Conservation (phyloP, 192 early-diverging fungal genomes). For the Funneliformis mosseae region DNA sequence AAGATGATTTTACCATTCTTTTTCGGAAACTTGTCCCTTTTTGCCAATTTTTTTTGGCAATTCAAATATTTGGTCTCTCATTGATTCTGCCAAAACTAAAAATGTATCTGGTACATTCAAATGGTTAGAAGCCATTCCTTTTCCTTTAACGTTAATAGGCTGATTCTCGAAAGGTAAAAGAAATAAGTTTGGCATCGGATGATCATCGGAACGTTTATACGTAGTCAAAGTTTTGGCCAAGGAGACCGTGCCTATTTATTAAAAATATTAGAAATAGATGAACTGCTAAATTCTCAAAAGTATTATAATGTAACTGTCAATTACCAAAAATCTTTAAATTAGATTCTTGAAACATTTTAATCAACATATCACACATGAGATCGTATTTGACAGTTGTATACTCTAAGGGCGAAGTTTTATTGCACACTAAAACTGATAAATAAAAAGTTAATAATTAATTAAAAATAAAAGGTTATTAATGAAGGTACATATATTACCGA, state of each 20-base stretch:
- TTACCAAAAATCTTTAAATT: constrained; percentile 42
- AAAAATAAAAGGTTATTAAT: not conserved
- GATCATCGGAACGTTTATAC: constrained; percentile 10
- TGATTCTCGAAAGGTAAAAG: constrained; percentile 36
- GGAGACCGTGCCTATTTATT: constrained; percentile 36
- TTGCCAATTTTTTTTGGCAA: constrained; percentile 41
- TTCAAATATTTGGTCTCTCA: constrained; percentile 45
- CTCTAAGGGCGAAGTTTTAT: constrained; percentile 36
- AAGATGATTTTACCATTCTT: constrained; percentile 42
- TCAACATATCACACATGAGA: constrained; percentile 11
- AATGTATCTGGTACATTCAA: constrained; percentile 32
- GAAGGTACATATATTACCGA: constrained; percentile 31
- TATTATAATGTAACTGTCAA: not conserved
- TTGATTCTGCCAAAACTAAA: constrained; percentile 25
- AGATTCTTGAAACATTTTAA: constrained; percentile 35
- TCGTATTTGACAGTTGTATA: constrained; percentile 38
- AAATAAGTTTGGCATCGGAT: constrained; percentile 37
- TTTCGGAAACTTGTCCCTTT: constrained; percentile 49
- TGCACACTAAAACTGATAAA: constrained; percentile 41
- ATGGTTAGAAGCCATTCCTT: constrained; percentile 26
- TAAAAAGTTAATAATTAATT: not conserved
- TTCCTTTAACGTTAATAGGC: not conserved
- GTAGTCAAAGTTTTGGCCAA: constrained; percentile 35
- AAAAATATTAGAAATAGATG: not conserved
- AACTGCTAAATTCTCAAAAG: not conserved